Percentiles rank a stretch among this genome's conserved stretches.
phyloP scores from a whole-genome alignment of 192 early-diverging fungal species.

The Entomortierella lignicola region DNA sequence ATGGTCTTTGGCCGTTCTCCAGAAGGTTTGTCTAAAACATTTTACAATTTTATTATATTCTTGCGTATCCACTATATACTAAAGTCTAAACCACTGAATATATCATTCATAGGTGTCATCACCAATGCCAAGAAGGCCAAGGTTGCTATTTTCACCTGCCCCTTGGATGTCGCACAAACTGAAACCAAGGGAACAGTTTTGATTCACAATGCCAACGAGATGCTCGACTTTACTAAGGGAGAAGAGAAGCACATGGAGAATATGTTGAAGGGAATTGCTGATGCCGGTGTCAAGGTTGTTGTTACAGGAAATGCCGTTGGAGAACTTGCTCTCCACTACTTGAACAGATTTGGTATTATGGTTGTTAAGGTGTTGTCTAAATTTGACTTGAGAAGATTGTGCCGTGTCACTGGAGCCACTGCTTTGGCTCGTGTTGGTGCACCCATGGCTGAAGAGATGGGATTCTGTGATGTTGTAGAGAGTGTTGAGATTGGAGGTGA shows the following conservation, averaged over 20 bases:
- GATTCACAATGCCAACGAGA: conserved; percentile 95
- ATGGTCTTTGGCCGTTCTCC: conserved; percentile 98
- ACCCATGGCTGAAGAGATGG: conserved; percentile 97
- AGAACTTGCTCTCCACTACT: conserved; percentile 94
- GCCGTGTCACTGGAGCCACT: conserved; percentile 92
- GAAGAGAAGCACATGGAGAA: conserved; percentile 94
- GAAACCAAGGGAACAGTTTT: conserved; percentile 99
- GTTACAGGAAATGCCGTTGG: conserved; percentile 91
- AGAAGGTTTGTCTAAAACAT: conserved; percentile 68
- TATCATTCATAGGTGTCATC: conserved; percentile 63
- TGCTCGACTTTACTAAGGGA: conserved; percentile 96
- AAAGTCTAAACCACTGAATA: background rate
- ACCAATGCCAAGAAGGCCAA: conserved; percentile 84
- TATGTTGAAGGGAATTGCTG: conserved; percentile 88
- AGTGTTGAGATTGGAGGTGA: conserved; percentile 97
- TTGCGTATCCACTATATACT: background rate
- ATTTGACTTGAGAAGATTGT: conserved; percentile 95
- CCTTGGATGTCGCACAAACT: conserved; percentile 92
- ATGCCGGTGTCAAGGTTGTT: conserved; percentile 91
- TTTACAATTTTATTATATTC: background rate
- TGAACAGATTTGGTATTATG: conserved; percentile 92
- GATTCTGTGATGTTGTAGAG: conserved; percentile 96
- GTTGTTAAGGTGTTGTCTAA: conserved; percentile 93
- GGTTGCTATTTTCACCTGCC: conserved; percentile 94
- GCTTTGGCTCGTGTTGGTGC: conserved; percentile 92